Evolutionary conservation across 345 rosid species (phyloP), one percentile per base, ranked within the genome.

Genomic region (Pseudoturritis turrita): DNA sequence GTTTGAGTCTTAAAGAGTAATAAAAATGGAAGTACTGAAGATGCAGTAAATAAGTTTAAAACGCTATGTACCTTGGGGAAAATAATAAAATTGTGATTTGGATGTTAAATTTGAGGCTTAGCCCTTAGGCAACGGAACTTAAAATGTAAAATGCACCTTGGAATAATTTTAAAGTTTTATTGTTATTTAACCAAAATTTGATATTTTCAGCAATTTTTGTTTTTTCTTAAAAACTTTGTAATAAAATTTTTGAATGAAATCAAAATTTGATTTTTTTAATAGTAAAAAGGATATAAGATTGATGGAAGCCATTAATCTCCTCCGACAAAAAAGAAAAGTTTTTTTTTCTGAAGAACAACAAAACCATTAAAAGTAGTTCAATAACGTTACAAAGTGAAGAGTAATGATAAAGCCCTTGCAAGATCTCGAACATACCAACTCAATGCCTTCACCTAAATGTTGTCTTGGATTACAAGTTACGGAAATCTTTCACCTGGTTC

Each of bases 401-500:
- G 25, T 35, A 33, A 58, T 45, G 18, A 12, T n/a, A n/a, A 46
- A 46, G 28, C 17, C 41, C 40, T 44, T 46, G 31, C 43, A 63
- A 18, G 14, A 65, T 49, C 17, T 22, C 1, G 0, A 36, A 26
- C 26, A 66, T 19, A 31, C 39, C 7, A n/a, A 68, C 33, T 23
- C 53, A 36, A 25, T 58, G 50, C 47, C 35, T 41, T 61, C 65
- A 41, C 50, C n/a, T 41, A 61, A 23, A 23, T 13, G 19, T 22
- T 22, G 9, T 60, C 9, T 14, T 40, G 6, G 23, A 37, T 33
- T 36, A 36, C 63, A 58, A 0, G 29, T 23, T 36, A 19, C 10
- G 28, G 0, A 36, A 33, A 11, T 33, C 37, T 33, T 44, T 85
- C 77, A 82, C 77, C 79, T 72, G 57, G 65, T 29, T 77, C 73